phyloP scores from a whole-genome alignment of 805 yeast species.

The Cyberlindnera veronae region DNA sequence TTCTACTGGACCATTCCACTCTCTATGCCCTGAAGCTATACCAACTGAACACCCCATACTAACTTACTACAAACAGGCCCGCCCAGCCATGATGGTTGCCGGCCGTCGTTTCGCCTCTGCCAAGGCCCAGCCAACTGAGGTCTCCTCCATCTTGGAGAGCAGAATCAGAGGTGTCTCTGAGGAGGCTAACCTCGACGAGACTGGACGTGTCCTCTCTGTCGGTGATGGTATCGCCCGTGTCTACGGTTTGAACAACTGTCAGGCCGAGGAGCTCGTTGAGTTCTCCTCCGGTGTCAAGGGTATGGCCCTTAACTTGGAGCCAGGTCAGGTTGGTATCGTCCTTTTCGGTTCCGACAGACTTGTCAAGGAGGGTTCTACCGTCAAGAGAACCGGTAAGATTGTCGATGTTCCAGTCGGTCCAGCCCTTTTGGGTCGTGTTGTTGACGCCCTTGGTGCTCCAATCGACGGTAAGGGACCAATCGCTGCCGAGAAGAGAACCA shows the following conservation, averaged over 20 bases:
- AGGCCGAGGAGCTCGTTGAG: conserved; percentile 99
- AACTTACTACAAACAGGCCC: conserved; percentile 47
- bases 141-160: conserved; percentile 97
- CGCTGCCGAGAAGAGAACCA: conserved; percentile 74
- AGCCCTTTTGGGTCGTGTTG: conserved; percentile 97
- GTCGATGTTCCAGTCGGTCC: conserved; percentile 99
- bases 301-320: conserved; percentile 99
- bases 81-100: conserved; percentile 62
- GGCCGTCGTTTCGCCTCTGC: conserved; percentile 83
- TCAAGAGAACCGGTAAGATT: conserved; percentile 99
- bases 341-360: conserved; percentile 98
- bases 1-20: too few relatives aligned
- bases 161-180: conserved; percentile 98
- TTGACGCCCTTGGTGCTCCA: conserved; percentile 98
- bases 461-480: conserved; percentile 99
- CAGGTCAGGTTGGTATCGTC: conserved; percentile 99
- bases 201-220: conserved; percentile 98
- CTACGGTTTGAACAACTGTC: conserved; percentile 98
- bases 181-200: conserved; percentile 96
- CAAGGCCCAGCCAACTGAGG: conserved; percentile 99
- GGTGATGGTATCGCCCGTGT: conserved; percentile 99
- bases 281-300: conserved; percentile 99
- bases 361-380: conserved; percentile 99
- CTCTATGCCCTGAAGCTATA: too few relatives aligned
- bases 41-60: conserved; percentile 13